Percentiles rank a stretch among this genome's conserved stretches.
phyloP scores from a whole-genome alignment of 139 green algal genomes.

The Pleodorina starrii region DNA sequence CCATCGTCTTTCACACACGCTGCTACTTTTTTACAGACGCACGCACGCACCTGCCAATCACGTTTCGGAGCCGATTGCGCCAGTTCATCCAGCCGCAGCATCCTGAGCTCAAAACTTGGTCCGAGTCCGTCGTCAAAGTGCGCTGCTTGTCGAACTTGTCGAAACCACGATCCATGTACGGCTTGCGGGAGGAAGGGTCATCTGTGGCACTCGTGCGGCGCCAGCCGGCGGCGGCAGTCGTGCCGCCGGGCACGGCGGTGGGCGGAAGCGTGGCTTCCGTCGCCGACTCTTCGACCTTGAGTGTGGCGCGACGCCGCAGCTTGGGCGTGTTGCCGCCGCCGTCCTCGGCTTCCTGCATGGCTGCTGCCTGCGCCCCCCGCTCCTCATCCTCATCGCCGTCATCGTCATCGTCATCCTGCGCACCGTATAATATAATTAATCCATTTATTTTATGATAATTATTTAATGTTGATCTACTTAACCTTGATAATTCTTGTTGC shows the following conservation, averaged over 20 bases:
- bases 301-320: background rate
- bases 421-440: no score
- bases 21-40: no score
- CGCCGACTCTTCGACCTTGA: background rate
- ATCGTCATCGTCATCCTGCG: slow-evolving; percentile 11
- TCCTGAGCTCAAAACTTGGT: background rate
- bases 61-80: background rate
- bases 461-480: no score
- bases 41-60: background rate
- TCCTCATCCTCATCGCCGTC: slow-evolving; percentile 18
- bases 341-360: background rate
- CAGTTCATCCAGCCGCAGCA: background rate
- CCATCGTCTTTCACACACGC: no score
- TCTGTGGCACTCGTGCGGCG: background rate
- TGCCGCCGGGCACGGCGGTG: background rate
- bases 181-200: background rate
- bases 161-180: background rate
- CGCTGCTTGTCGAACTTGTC: slow-evolving; percentile 3
- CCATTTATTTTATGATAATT: no score
- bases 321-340: background rate
- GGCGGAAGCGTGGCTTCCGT: background rate
- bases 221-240: no score
- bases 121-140: background rate
- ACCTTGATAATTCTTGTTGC: no score
- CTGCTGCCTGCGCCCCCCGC: background rate